Percentiles rank a stretch among this genome's conserved stretches.
Evolutionary conservation across 129 eudicot species (phyloP).

Genomic region (Sambucus nigra): DNA sequence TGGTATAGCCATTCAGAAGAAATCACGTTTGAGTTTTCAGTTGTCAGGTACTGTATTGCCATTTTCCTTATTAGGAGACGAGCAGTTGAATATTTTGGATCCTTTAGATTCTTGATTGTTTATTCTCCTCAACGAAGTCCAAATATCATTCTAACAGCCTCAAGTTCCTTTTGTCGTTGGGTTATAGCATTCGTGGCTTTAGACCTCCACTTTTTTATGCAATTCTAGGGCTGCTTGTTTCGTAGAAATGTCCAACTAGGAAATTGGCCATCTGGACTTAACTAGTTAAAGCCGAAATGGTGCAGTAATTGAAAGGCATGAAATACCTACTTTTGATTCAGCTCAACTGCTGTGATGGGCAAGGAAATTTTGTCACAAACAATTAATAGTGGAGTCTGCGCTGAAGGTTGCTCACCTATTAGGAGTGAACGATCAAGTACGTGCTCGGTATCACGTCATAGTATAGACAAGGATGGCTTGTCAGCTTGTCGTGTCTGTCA

Average conservation of each 20-base stretch:
- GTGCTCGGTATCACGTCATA: slow-evolving; percentile 18
- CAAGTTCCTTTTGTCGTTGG: neutral
- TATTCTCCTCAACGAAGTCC: neutral
- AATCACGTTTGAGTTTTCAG: neutral
- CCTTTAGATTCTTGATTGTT: neutral
- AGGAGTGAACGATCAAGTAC: slow-evolving; percentile 17
- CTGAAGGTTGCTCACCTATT: slow-evolving; percentile 16
- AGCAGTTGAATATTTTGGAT: neutral
- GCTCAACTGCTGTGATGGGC: slow-evolving; percentile 17
- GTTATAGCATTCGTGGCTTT: neutral
- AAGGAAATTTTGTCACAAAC: slow-evolving; percentile 22
- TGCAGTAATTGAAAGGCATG: neutral
- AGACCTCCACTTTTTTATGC: neutral
- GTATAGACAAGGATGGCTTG: slow-evolving; percentile 33
- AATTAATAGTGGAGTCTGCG: slow-evolving; percentile 7
- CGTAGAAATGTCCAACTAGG: neutral
- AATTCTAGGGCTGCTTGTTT: neutral
- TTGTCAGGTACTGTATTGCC: neutral
- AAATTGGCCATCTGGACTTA: neutral
- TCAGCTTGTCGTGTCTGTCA: slow-evolving; percentile 61
- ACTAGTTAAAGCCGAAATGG: neutral
- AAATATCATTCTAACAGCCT: neutral
- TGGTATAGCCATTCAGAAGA: neutral
- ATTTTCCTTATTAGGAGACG: neutral
- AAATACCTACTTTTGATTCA: slow-evolving; percentile 1